A percentile compares a stretch with the other conserved stretches of the same genome.
These are phyloP conservation scores for Trichosporon inkin DNA, from an alignment of 1,284 basidiomycete species.

Conservation along the genomic window DNA sequence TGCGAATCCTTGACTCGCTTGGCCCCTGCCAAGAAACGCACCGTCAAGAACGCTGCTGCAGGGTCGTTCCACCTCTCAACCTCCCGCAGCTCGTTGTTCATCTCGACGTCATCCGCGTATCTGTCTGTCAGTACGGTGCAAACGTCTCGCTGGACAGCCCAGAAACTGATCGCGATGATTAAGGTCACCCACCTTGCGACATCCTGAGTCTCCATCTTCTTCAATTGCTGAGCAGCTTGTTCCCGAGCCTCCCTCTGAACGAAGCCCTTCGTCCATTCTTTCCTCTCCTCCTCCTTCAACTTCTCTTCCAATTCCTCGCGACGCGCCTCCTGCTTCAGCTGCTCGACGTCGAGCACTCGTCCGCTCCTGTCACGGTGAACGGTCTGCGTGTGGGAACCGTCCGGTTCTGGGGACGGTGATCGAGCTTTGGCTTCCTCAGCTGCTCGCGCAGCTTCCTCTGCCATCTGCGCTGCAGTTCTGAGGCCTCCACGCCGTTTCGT, in stretches of 20 bases:
- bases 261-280: constrained; percentile 95
- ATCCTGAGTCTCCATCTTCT: constrained; percentile 61
- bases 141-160: too few relatives aligned
- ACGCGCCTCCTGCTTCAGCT: constrained; percentile 74
- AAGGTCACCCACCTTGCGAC: constrained; percentile 61
- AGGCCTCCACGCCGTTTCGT: constrained; percentile 63
- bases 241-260: constrained; percentile 77
- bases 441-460: constrained; percentile 56
- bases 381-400: constrained; percentile 63
- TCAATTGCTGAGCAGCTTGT: constrained; percentile 60
- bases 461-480: constrained; percentile 58
- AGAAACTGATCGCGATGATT: too few relatives aligned
- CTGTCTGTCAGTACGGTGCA: constrained; percentile 33
- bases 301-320: constrained; percentile 69
- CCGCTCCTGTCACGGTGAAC: constrained; percentile 90
- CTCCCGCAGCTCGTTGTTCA: constrained; percentile 77
- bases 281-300: constrained; percentile 79
- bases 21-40: constrained; percentile 51
- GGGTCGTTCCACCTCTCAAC: constrained; percentile 91
- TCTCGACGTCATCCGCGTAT: constrained; percentile 71
- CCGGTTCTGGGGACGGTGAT: constrained; percentile 51
- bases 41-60: constrained; percentile 84
- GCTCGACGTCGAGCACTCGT: constrained; percentile 80
- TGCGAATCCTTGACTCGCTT: neutral
- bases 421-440: constrained; percentile 47